Conservation (phyloP, 1,139 yeast genomes). For the Magnusiomyces tetraspermus region DNA sequence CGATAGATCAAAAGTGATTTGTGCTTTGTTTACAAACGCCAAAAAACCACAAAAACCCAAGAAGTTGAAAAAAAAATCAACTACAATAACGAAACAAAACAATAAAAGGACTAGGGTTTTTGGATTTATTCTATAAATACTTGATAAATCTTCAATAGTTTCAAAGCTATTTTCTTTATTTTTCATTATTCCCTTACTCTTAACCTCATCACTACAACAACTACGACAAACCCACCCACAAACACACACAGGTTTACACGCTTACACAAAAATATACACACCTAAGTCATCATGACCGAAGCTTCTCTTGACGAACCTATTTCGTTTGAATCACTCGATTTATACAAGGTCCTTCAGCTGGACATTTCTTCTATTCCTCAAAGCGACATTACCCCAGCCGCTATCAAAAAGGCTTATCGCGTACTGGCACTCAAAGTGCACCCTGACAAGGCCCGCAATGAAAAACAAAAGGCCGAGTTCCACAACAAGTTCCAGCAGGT, state of each 20-base stretch:
- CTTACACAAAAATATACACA: background rate
- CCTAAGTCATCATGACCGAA: background rate
- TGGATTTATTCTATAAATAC: too few relatives aligned
- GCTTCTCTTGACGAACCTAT: constrained; percentile 4
- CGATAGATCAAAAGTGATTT: too few relatives aligned
- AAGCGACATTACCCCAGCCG: constrained; percentile 38
- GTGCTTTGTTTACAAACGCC: too few relatives aligned
- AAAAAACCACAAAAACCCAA: too few relatives aligned
- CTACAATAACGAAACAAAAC: too few relatives aligned
- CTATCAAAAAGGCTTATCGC: constrained; percentile 64
- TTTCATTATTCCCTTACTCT: too few relatives aligned
- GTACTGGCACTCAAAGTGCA: constrained; percentile 60
- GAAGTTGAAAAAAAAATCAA: too few relatives aligned
- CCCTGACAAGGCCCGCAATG: constrained; percentile 59
- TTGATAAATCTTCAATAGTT: too few relatives aligned
- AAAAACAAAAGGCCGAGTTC: constrained; percentile 32
- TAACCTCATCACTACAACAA: too few relatives aligned
- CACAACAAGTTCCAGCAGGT: constrained; percentile 52
- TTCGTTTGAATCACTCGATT: constrained; percentile 39
- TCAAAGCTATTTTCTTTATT: too few relatives aligned
- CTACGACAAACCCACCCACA: background rate
- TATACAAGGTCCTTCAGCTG: constrained; percentile 49
- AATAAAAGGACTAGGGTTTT: too few relatives aligned
- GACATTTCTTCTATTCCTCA: constrained; percentile 27
- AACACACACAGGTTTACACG: background rate